Conservation (phyloP, 768 basidiomycete species). For the Grammothele lineata region DNA sequence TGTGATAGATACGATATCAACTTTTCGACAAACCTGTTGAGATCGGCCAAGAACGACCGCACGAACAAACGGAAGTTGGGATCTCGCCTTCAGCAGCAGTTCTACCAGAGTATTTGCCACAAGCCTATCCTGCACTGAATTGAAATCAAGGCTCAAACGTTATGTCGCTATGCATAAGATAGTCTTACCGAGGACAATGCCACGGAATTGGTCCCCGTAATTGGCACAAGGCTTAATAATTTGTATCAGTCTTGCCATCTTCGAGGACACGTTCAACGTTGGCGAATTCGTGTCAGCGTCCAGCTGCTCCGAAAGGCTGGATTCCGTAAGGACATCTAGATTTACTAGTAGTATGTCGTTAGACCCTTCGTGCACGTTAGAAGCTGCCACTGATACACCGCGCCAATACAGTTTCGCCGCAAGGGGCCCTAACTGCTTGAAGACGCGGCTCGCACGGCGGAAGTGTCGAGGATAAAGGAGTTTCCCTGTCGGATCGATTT, state of each 20-base stretch:
- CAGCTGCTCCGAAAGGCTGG: no score
- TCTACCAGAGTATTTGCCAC: slow-evolving; percentile 48
- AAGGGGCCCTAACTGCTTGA: slow-evolving; percentile 58
- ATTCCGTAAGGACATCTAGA: no score
- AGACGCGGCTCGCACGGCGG: slow-evolving; percentile 40
- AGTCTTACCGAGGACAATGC: slow-evolving; percentile 62
- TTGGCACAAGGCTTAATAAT: slow-evolving; percentile 51
- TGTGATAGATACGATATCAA: not conserved
- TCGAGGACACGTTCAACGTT: slow-evolving; percentile 65
- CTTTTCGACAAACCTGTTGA: no score
- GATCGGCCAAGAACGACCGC: not conserved
- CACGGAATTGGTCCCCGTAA: slow-evolving; percentile 57
- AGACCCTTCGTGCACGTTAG: no score
- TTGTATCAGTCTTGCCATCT: slow-evolving; percentile 58
- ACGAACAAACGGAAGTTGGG: slow-evolving; percentile 5
- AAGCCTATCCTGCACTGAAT: slow-evolving; percentile 46
- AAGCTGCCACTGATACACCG: slow-evolving; percentile 17
- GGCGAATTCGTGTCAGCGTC: slow-evolving; percentile 30
- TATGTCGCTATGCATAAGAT: no score
- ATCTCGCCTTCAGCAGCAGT: not conserved
- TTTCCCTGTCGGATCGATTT: slow-evolving; percentile 36
- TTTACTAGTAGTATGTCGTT: no score
- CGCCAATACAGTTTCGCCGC: slow-evolving; percentile 72
- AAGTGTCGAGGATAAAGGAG: slow-evolving; percentile 41
- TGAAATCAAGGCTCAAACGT: not conserved